Evolutionary conservation across 1,139 yeast species (phyloP).

Genomic region (Nakaseomyces kungkrabaensis): DNA sequence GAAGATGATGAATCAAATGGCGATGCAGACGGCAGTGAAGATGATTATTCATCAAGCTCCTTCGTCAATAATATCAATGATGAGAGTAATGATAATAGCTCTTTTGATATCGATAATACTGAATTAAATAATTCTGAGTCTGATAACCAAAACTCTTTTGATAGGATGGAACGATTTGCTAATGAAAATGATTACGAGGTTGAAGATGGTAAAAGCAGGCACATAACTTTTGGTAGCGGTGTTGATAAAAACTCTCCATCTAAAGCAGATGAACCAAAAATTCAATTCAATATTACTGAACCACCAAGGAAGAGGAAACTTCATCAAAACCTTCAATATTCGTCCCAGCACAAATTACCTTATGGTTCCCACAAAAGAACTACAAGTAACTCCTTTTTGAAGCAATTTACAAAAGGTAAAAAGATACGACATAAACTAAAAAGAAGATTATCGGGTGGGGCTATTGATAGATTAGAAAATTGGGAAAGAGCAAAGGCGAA

Average conservation of each 20-base stretch:
- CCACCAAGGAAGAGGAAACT: conserved; percentile 14
- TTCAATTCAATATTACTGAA: conserved; percentile 21
- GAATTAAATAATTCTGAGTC: neutral
- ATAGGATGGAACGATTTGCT: neutral
- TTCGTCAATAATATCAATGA: neutral
- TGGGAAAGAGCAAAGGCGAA: neutral
- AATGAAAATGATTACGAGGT: neutral
- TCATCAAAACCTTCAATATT: neutral
- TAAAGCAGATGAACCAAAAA: conserved; percentile 12
- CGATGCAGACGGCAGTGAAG: neutral
- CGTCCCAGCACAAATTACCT: neutral
- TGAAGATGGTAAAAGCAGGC: neutral
- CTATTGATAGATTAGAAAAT: conserved; percentile 6
- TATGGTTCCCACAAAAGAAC: conserved; percentile 5
- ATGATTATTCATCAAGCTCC: neutral
- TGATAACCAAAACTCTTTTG: neutral
- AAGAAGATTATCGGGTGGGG: conserved; percentile 14
- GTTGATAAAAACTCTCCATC: neutral
- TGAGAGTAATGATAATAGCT: neutral
- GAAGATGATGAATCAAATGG: neutral
- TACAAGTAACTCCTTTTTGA: conserved; percentile 10
- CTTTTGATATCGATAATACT: neutral
- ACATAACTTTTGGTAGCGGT: neutral
- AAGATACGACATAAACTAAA: conserved; percentile 14
- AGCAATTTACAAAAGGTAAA: conserved; percentile 16